Evolutionary conservation across 2,329 filamentous ascomycete species (phyloP), one percentile per base, ranked within the genome.

Genomic region (Sordariomycetes sp.): DNA sequence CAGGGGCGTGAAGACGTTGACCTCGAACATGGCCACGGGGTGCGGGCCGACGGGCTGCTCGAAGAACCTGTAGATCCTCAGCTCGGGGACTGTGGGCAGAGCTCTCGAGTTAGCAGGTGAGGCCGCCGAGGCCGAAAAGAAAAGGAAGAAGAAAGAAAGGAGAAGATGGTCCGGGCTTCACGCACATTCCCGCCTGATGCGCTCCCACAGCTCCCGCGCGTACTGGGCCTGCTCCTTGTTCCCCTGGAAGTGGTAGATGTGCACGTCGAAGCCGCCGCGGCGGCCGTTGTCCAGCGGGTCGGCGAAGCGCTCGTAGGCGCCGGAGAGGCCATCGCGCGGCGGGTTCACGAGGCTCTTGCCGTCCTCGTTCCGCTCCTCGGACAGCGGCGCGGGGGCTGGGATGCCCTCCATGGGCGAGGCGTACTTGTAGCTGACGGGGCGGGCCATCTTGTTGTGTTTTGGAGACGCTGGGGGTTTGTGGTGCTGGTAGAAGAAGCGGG

Each of bases 61-160:
- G 81, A 83, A 95, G 63, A 96, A 76, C 16, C 71, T 77, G 69
- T 96, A 96, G 64, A 95, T 87, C 58, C 90, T 81, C 20, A 96
- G 76, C 68, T 96, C 91, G 10, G 91, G 90, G 66, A 96, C 88
- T 91, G n/a, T n/a, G n/a, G n/a, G n/a, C n/a, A n/a, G n/a, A n/a
- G n/a, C n/a, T n/a, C n/a, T n/a, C n/a, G n/a, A n/a, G n/a, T n/a
- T n/a, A n/a, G n/a, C n/a, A n/a, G n/a, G n/a, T n/a, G n/a, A n/a
- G n/a, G n/a, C n/a, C n/a, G n/a, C n/a, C n/a, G n/a, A n/a, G n/a
- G n/a, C n/a, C n/a, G n/a, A n/a, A n/a, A n/a, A n/a, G n/a, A n/a
- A n/a, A n/a, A n/a, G n/a, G n/a, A n/a, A n/a, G n/a, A n/a, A n/a
- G n/a, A n/a, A n/a, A n/a, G n/a, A n/a, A n/a, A n/a, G n/a, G n/a